phyloP scores from a whole-genome alignment of 441 rosid species.

The Erodium chrysanthum region DNA sequence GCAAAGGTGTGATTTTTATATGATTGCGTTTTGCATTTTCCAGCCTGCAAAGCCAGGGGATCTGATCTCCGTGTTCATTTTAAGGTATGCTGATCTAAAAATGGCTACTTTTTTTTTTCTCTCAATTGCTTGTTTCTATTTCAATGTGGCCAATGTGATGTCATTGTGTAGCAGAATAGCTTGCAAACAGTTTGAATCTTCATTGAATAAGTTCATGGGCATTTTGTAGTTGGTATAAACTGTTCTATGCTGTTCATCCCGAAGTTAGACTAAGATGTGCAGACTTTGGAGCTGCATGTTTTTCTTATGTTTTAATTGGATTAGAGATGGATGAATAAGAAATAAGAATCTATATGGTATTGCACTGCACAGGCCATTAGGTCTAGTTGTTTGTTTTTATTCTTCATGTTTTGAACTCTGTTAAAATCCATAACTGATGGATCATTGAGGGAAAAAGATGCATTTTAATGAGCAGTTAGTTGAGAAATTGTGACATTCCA shows the following conservation, averaged over 20 bases:
- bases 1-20: no score
- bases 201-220: neutral
- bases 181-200: neutral
- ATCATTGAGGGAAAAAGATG: neutral
- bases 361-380: neutral
- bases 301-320: neutral
- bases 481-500: no score
- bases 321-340: neutral
- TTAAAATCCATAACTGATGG: neutral
- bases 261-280: neutral
- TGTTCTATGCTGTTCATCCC: no score
- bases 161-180: neutral
- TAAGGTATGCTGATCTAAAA: conserved; percentile 33
- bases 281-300: no score
- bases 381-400: neutral
- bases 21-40: conserved; percentile 6
- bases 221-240: neutral
- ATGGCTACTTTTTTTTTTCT: neutral
- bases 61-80: conserved; percentile 66
- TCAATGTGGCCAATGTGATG: no score
- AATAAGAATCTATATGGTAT: neutral
- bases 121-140: no score
- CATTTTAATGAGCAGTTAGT: neutral
- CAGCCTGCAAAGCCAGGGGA: conserved; percentile 74
- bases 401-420: neutral